Evolutionary conservation across 2,329 filamentous ascomycete genomes (phyloP).

Genomic region (Aspergillus pseudonomiae): DNA sequence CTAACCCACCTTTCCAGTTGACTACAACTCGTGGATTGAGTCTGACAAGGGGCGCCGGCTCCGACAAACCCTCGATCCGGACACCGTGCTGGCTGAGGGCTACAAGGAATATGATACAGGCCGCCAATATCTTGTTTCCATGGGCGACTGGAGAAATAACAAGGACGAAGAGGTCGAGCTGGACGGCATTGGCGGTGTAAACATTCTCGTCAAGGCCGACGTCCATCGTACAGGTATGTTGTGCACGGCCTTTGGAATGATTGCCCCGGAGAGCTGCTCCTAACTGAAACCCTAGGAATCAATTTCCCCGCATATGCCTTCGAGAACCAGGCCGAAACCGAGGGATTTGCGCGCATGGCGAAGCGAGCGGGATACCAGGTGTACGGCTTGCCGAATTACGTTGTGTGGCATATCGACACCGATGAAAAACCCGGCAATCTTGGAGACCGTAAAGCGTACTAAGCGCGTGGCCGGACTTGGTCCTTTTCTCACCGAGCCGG

Average conservation of each 20-base stretch:
- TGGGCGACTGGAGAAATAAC: slow-evolving; percentile 91
- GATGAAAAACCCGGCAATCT: slow-evolving; percentile 87
- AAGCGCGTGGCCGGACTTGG: slow-evolving; percentile 20
- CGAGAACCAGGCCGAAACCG: slow-evolving; percentile 98
- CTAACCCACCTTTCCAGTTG: slow-evolving; percentile 60
- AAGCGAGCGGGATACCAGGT: slow-evolving; percentile 94
- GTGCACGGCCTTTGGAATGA: neutral
- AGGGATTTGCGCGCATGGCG: slow-evolving; percentile 98
- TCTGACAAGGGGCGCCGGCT: slow-evolving; percentile 81
- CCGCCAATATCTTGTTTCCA: slow-evolving; percentile 82
- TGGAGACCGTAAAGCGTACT: slow-evolving; percentile 44
- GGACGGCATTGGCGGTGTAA: slow-evolving; percentile 95
- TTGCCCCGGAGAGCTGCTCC: slow-evolving; percentile 9
- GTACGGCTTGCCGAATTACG: slow-evolving; percentile 90
- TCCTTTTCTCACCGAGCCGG: slow-evolving; percentile 3
- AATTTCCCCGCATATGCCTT: slow-evolving; percentile 97
- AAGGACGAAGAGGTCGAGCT: slow-evolving; percentile 91
- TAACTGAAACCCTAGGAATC: slow-evolving; percentile 65
- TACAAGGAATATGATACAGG: slow-evolving; percentile 94
- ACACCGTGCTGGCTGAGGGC: slow-evolving; percentile 86
- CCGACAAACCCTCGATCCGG: slow-evolving; percentile 71
- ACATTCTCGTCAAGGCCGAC: slow-evolving; percentile 96
- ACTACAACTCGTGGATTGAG: slow-evolving; percentile 99
- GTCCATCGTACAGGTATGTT: slow-evolving; percentile 85
- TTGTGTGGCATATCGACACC: slow-evolving; percentile 98